Evolutionary conservation across 306 rosid genomes (phyloP).

Genomic region (Albizia julibrissin): DNA sequence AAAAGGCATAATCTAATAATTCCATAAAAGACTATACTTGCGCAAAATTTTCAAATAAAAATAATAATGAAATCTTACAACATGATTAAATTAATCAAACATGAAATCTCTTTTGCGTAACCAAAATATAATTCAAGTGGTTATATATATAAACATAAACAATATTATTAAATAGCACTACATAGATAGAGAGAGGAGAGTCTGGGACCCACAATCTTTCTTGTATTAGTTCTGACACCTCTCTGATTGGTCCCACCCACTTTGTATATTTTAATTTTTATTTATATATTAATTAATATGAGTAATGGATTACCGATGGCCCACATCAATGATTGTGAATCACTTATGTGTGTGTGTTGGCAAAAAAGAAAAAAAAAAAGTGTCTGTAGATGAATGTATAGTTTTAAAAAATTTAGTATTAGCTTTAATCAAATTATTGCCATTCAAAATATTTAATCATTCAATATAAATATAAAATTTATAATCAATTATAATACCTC

Average conservation of each 20-base stretch:
- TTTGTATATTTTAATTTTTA: conserved; percentile 10
- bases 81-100: neutral
- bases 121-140: neutral
- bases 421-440: too few species aligned
- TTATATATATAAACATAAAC: neutral
- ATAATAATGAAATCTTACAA: neutral
- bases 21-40: neutral
- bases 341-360: neutral
- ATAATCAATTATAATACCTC: too few species aligned
- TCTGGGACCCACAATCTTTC: conserved; percentile 22
- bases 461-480: too few species aligned
- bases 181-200: neutral
- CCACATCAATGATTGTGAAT: conserved; percentile 41
- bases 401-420: too few species aligned
- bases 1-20: neutral
- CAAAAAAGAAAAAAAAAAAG: too few species aligned
- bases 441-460: too few species aligned
- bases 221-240: conserved; percentile 28
- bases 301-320: conserved; percentile 28
- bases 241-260: conserved; percentile 29
- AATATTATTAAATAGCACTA: neutral
- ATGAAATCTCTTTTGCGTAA: neutral
- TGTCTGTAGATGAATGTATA: too few species aligned
- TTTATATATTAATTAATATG: neutral
- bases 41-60: neutral